phyloP scores from a whole-genome alignment of 202 grass and related monocot species.

The Schoenoplectus triqueter region DNA sequence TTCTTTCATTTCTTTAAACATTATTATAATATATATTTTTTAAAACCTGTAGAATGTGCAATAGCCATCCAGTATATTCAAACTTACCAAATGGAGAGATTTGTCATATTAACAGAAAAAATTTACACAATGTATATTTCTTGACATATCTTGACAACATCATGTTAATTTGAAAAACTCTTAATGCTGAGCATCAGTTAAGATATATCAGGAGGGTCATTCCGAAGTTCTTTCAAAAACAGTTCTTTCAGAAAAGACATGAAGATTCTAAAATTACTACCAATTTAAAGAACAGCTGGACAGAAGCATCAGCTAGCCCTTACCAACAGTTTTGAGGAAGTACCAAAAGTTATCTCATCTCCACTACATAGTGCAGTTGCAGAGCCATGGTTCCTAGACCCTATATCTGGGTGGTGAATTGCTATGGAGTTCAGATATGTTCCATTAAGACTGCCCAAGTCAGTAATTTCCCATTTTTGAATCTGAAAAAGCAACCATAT shows the following conservation, averaged over 20 bases:
- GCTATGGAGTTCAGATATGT: conserved; percentile 68
- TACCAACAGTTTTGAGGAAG: conserved; percentile 70
- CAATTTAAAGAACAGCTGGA: conserved; percentile 10
- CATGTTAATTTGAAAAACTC: conserved; percentile 11
- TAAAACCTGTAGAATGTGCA: background rate
- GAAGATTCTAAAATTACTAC: conserved; percentile 16
- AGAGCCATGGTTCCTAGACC: conserved; percentile 61
- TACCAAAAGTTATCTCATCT: conserved; percentile 78
- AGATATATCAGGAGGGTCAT: conserved; percentile 12
- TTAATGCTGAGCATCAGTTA: background rate
- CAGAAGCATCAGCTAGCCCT: conserved; percentile 38
- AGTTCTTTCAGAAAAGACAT: conserved; percentile 17
- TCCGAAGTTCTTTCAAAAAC: conserved; percentile 14
- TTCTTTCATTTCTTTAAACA: conserved; percentile 11
- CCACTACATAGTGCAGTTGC: conserved; percentile 73
- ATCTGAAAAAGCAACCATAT: conserved; percentile 48
- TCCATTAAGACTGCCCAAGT: conserved; percentile 92
- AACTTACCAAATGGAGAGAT: background rate
- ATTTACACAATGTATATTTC: background rate
- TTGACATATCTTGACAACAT: conserved; percentile 22
- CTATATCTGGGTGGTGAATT: conserved; percentile 62
- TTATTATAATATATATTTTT: background rate
- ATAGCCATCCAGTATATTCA: conserved; percentile 12
- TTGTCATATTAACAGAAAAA: conserved; percentile 17
- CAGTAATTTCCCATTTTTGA: conserved; percentile 77